Evolutionary conservation across 2,329 filamentous ascomycete species (phyloP).

Genomic region (Beauveria asiatica): DNA sequence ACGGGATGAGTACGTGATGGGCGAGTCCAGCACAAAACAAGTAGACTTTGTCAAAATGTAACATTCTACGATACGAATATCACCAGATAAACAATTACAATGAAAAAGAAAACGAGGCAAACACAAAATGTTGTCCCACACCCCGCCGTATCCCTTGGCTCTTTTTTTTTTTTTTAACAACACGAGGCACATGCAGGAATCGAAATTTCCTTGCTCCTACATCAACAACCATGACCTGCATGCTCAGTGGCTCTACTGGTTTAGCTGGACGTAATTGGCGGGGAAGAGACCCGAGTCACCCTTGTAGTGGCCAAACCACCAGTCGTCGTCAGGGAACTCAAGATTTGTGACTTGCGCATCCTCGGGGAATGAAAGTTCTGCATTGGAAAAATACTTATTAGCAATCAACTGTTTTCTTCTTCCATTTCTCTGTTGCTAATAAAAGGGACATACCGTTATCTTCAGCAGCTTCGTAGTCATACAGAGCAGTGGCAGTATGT

Average conservation of each 20-base stretch:
- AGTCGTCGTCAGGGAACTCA: constrained; percentile 96
- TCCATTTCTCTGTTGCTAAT: background rate
- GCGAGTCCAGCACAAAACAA: background rate
- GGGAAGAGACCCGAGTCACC: constrained; percentile 79
- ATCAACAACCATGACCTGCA: background rate
- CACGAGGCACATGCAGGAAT: too few relatives aligned
- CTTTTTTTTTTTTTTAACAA: too few relatives aligned
- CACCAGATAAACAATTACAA: background rate
- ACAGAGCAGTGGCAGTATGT: constrained; percentile 73
- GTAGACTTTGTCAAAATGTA: background rate
- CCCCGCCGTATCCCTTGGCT: too few relatives aligned
- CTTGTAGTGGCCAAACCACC: constrained; percentile 88
- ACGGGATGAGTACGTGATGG: background rate
- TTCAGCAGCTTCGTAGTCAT: constrained; percentile 95
- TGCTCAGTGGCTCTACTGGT: constrained; percentile 20
- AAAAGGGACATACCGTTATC: constrained; percentile 59
- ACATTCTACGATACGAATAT: background rate
- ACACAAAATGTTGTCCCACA: background rate
- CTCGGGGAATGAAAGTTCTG: constrained; percentile 78
- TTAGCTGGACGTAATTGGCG: constrained; percentile 59
- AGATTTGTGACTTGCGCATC: constrained; percentile 73
- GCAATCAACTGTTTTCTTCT: constrained; percentile 14
- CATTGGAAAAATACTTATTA: constrained; percentile 23
- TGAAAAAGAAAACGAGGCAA: background rate
- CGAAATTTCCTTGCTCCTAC: background rate